These are phyloP conservation scores for Xylaria sp. DNA, from an alignment of 2,329 filamentous ascomycete species.

Conservation along the genomic window DNA sequence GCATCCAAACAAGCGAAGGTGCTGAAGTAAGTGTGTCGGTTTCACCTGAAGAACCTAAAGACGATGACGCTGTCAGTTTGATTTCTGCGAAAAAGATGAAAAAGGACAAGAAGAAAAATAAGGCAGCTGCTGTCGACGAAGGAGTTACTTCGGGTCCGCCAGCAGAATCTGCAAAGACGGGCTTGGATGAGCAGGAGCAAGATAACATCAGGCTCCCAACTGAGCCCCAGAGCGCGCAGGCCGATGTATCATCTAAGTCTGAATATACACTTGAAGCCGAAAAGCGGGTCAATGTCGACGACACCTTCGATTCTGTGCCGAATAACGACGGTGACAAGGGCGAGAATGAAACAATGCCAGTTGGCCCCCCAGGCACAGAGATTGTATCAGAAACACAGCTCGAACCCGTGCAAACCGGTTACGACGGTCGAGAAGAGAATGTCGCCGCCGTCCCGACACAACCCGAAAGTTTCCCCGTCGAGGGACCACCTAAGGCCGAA, in stretches of 20 bases:
- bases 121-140: constrained; percentile 22
- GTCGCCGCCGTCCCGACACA: neutral
- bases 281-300: constrained; percentile 17
- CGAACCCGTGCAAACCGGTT: constrained; percentile 3
- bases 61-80: constrained; percentile 29
- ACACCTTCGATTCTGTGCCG: constrained; percentile 14
- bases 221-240: neutral
- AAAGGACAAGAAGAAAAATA: constrained; percentile 46
- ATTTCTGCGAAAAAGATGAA: constrained; percentile 40
- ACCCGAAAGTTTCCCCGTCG: neutral
- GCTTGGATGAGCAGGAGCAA: neutral
- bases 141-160: constrained; percentile 9
- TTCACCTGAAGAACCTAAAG: neutral
- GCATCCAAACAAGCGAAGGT: neutral
- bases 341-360: constrained; percentile 42
- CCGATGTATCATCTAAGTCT: neutral
- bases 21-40: neutral
- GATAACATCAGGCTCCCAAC: neutral
- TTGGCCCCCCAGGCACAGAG: constrained; percentile 16
- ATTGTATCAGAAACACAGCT: constrained; percentile 12
- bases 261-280: neutral
- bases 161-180: constrained; percentile 3
- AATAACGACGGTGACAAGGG: constrained; percentile 34
- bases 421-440: neutral
- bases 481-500: constrained; percentile 6